Conservation (phyloP, 177 flowering plant species). For the Vitis hybrid region DNA sequence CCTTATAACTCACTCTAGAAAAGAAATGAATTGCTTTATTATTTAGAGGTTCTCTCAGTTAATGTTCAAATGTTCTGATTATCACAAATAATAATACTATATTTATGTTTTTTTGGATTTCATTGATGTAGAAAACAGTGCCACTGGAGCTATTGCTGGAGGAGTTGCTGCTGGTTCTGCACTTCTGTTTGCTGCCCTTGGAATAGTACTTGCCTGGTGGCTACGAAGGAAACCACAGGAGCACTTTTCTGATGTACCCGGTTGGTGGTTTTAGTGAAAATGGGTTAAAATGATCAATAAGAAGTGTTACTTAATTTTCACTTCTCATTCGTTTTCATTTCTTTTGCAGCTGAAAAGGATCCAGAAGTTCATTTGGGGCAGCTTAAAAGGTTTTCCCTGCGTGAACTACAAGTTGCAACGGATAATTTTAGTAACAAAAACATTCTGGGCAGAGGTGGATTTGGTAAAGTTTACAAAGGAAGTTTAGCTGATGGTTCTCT, state of each 20-base stretch:
- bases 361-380: conserved; percentile 46
- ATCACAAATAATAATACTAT: neutral
- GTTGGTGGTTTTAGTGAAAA: conserved; percentile 39
- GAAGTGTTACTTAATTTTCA: neutral
- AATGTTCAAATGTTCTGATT: neutral
- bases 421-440: conserved; percentile 36
- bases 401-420: conserved; percentile 41
- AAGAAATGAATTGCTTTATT: too few relatives aligned
- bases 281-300: neutral
- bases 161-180: conserved; percentile 91
- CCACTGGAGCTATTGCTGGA: conserved; percentile 90
- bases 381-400: conserved; percentile 35
- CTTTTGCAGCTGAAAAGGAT: conserved; percentile 41
- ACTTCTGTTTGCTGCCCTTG: conserved; percentile 78
- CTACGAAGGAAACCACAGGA: conserved; percentile 72
- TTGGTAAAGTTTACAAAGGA: conserved; percentile 47
- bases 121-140: conserved; percentile 36
- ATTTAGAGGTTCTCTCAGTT: too few relatives aligned
- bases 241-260: conserved; percentile 92
- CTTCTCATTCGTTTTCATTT: neutral
- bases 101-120: neutral
- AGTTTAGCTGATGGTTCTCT: conserved; percentile 37
- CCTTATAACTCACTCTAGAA: too few relatives aligned
- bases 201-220: conserved; percentile 81
- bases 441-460: conserved; percentile 41